Evolutionary conservation across 1,284 basidiomycete species (phyloP).

Genomic region (Ustilago xerochloae): DNA sequence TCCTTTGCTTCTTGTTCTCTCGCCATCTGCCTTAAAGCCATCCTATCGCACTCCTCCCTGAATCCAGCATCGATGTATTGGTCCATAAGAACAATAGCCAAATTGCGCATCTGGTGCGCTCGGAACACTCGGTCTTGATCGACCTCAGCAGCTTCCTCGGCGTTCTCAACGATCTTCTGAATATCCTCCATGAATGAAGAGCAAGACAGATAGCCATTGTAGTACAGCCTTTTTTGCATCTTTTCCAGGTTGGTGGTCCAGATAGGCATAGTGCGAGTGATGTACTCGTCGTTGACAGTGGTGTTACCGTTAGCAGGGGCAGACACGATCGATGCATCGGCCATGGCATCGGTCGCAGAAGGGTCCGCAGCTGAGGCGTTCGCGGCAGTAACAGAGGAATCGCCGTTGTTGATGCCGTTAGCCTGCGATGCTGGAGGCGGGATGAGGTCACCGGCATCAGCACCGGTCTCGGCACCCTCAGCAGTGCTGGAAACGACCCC

Average conservation of each 20-base stretch:
- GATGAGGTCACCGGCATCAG: not conserved
- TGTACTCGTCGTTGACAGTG: constrained; percentile 27
- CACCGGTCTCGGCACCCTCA: not conserved
- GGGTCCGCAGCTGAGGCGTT: not conserved
- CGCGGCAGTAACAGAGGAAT: not conserved
- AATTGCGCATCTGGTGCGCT: constrained; percentile 89
- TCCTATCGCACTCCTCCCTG: constrained; percentile 84
- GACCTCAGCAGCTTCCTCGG: constrained; percentile 73
- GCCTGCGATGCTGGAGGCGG: constrained; percentile 25
- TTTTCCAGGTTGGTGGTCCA: constrained; percentile 76
- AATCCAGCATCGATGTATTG: constrained; percentile 85
- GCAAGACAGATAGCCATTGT: constrained; percentile 86
- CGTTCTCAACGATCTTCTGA: constrained; percentile 88
- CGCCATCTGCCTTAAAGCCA: constrained; percentile 82
- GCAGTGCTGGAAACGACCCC: not conserved
- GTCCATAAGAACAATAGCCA: constrained; percentile 85
- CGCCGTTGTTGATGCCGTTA: constrained; percentile 11
- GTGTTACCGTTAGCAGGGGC: constrained; percentile 5
- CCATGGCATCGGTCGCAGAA: not conserved
- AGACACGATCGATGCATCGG: constrained; percentile 12
- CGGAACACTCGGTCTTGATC: constrained; percentile 81
- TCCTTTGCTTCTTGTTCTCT: constrained; percentile 70
- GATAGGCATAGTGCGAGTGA: constrained; percentile 58
- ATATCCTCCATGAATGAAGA: constrained; percentile 89
- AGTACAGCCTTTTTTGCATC: constrained; percentile 87